phyloP scores from a whole-genome alignment of 2,329 filamentous ascomycete species.

The Sporothrix mexicana region DNA sequence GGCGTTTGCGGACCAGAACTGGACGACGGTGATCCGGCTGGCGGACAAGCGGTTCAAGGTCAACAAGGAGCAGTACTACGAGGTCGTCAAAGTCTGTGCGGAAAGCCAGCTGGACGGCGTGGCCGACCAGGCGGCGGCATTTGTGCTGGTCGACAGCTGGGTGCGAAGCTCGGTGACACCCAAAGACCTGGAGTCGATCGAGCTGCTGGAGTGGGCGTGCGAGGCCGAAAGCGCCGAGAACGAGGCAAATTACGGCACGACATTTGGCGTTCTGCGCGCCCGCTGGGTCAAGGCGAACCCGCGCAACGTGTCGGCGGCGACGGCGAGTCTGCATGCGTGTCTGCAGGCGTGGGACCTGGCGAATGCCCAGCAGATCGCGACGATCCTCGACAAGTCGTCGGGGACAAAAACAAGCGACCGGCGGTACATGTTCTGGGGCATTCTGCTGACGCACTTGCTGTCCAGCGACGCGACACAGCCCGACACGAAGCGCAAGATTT shows the following conservation, averaged over 20 bases:
- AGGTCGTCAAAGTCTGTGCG: slow-evolving; percentile 59
- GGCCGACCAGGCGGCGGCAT: slow-evolving; percentile 52
- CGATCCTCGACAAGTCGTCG: slow-evolving; percentile 57
- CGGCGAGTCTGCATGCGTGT: slow-evolving; percentile 59
- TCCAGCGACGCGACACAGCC: slow-evolving; percentile 56
- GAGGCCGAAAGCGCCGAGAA: slow-evolving; percentile 39
- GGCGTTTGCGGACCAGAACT: slow-evolving; percentile 61
- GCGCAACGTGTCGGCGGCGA: slow-evolving; percentile 47
- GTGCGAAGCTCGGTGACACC: slow-evolving; percentile 54
- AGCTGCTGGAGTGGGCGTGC: slow-evolving; percentile 63
- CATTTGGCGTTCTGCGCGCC: slow-evolving; percentile 57
- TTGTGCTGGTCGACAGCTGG: slow-evolving; percentile 53
- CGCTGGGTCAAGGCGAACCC: slow-evolving; percentile 61
- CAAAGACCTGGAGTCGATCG: slow-evolving; percentile 57
- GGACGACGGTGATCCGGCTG: slow-evolving; percentile 57
- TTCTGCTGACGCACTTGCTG: slow-evolving; percentile 59
- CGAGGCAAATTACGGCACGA: slow-evolving; percentile 51
- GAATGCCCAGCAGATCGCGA: slow-evolving; percentile 65
- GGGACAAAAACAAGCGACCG: slow-evolving; percentile 53
- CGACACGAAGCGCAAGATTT: slow-evolving; percentile 57
- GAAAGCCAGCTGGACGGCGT: slow-evolving; percentile 60
- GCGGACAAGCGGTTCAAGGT: slow-evolving; percentile 58
- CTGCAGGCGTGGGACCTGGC: slow-evolving; percentile 61
- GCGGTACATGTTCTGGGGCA: slow-evolving; percentile 60
- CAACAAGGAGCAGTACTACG: slow-evolving; percentile 61